Base-by-base conservation (phyloP, 2,329 filamentous ascomycete species). In the Fonsecaea erecta region DNA sequence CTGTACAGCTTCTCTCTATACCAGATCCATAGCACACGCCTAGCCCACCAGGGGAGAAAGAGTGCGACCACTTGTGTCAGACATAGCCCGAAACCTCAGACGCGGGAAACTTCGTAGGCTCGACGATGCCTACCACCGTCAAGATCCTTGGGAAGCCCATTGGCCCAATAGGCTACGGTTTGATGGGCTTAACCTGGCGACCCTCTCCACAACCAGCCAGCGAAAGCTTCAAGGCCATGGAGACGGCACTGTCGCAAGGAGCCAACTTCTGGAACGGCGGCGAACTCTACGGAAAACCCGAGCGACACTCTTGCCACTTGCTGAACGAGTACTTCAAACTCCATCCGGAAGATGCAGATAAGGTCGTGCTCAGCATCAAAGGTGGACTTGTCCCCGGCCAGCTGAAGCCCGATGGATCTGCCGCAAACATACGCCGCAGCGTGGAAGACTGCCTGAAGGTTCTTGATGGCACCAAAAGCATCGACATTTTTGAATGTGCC, bases 301-400 rank as follows among this genome's bases (percentile, higher is more conserved):
- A 85, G 21, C 81, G 81, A 71, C 88, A 89, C 77, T 86, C 82
- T 1, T 75, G 88, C 71, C 82, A 84, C 34, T 76, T 90, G 9
- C 76, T 90, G 32, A 82, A 85, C 66, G 79, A 81, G 28, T 90
- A 90, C 77, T 89, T 90, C 72, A 80, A 80, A 34, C 81, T 83
- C 65, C 84, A 90, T 72, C 88, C 88, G 1, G 84, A 88, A 67
- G 85, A 90, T 68, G 86, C 87, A 7, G 78, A 83, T 56, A 86
- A 86, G 72, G 80, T 90, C 9, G 80, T 88, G 11, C 76, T 90
- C 53, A 83, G 81, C 71, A 82, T 90, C 73, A 90, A 90, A 77
- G 87, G 87, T 30, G 84, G 81, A 7, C 40, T 79, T 34, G 73
- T 82, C 51, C 64, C 75, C 1, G 68, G 73, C 5, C 75, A 70